Evolutionary conservation across 2,329 filamentous ascomycete genomes (phyloP).

Genomic region (Talaromyces sp.): DNA sequence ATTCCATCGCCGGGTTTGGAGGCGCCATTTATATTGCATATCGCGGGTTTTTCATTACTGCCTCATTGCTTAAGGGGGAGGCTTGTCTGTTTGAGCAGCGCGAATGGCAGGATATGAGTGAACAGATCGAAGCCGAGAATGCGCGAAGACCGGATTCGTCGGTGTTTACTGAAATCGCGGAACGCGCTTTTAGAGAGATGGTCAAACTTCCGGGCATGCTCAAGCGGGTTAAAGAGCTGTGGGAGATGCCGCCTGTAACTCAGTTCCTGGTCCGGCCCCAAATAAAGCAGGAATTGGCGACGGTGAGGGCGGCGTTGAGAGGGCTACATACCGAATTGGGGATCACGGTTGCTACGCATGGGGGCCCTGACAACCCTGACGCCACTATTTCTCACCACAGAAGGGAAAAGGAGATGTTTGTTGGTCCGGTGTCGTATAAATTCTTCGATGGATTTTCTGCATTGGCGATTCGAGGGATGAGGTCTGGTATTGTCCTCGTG

Average conservation of each 20-base stretch:
- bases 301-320: background rate
- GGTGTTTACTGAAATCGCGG: conserved; percentile 29
- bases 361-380: background rate
- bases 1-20: conserved; percentile 29
- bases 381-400: background rate
- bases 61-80: background rate
- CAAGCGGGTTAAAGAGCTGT: conserved; percentile 22
- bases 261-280: conserved; percentile 17
- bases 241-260: conserved; percentile 10
- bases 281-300: conserved; percentile 11
- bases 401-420: background rate
- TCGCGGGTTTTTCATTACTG: background rate
- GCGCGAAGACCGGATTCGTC: conserved; percentile 29
- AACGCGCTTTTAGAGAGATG: conserved; percentile 28
- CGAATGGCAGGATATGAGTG: conserved; percentile 25
- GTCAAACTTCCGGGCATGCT: conserved; percentile 28
- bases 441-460: conserved; percentile 13
- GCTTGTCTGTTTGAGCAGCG: background rate
- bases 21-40: conserved; percentile 22
- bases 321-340: background rate
- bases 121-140: conserved; percentile 27
- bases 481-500: conserved; percentile 18
- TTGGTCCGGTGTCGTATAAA: background rate
- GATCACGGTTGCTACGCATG: background rate
- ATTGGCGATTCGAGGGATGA: conserved; percentile 17